These are phyloP conservation scores for Purshia tridentata DNA, from an alignment of 306 rosid species.

Conservation along the genomic window DNA sequence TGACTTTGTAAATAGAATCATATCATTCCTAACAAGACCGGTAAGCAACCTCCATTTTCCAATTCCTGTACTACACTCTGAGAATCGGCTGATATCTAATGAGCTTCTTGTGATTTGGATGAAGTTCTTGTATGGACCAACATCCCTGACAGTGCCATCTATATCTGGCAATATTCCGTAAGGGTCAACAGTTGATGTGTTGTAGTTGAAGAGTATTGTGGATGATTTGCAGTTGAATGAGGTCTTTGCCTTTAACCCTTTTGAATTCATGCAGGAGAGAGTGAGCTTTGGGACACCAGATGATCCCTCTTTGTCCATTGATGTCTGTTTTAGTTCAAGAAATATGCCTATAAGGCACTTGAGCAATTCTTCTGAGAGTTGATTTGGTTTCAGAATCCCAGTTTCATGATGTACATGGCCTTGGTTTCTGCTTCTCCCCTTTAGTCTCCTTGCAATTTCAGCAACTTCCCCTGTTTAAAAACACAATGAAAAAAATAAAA, in stretches of 20 bases:
- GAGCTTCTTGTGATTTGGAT: slow-evolving; percentile 67
- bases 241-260: slow-evolving; percentile 56
- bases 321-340: slow-evolving; percentile 63
- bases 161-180: slow-evolving; percentile 62
- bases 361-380: slow-evolving; percentile 72
- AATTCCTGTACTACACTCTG: slow-evolving; percentile 46
- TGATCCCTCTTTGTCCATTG: slow-evolving; percentile 58
- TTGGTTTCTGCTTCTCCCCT: slow-evolving; percentile 41
- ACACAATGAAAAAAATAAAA: background rate
- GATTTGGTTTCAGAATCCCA: slow-evolving; percentile 64
- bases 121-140: slow-evolving; percentile 77
- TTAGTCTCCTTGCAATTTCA: slow-evolving; percentile 52
- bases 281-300: slow-evolving; percentile 51
- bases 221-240: slow-evolving; percentile 64
- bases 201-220: slow-evolving; percentile 50
- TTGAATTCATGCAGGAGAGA: slow-evolving; percentile 71
- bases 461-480: slow-evolving; percentile 41
- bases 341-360: slow-evolving; percentile 67
- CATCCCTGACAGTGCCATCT: slow-evolving; percentile 52
- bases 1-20: background rate
- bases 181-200: slow-evolving; percentile 56
- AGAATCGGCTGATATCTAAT: slow-evolving; percentile 41
- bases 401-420: slow-evolving; percentile 24
- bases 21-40: background rate
- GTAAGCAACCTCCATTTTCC: slow-evolving; percentile 59